Conservation (phyloP, 2,329 filamentous ascomycete genomes). For the Fusarium sterilihyphosum region DNA sequence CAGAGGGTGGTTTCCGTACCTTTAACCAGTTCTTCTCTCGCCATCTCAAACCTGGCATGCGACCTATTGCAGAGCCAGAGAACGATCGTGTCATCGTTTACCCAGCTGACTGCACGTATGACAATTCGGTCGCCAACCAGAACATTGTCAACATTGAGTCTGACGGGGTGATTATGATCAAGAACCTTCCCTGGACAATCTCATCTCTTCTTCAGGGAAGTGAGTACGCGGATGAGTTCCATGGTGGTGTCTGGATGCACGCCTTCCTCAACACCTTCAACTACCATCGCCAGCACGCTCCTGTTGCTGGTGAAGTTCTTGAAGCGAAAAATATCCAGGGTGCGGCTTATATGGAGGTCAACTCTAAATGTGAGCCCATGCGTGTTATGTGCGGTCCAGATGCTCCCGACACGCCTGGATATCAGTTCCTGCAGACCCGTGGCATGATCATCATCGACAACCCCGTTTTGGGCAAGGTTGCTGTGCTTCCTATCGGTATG, state of each 20-base stretch:
- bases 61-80: background rate
- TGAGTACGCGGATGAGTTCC: background rate
- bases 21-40: constrained; percentile 11
- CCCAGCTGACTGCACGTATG: constrained; percentile 6
- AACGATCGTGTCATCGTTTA: background rate
- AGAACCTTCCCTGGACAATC: background rate
- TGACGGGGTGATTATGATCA: constrained; percentile 1
- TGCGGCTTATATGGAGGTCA: background rate
- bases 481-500: background rate
- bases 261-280: constrained; percentile 20
- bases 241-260: constrained; percentile 13
- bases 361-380: background rate
- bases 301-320: background rate
- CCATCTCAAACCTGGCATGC: background rate
- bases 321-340: constrained; percentile 16
- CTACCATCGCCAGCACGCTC: constrained; percentile 1
- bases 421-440: constrained; percentile 11
- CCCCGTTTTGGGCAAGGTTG: background rate
- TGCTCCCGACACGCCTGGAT: background rate
- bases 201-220: constrained; percentile 10
- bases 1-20: constrained; percentile 5
- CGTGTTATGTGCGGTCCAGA: background rate
- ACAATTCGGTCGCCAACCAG: background rate
- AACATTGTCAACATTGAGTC: constrained; percentile 12
- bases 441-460: constrained; percentile 11